Evolutionary conservation across 345 rosid species (phyloP).

Genomic region (Brassica rapa): DNA sequence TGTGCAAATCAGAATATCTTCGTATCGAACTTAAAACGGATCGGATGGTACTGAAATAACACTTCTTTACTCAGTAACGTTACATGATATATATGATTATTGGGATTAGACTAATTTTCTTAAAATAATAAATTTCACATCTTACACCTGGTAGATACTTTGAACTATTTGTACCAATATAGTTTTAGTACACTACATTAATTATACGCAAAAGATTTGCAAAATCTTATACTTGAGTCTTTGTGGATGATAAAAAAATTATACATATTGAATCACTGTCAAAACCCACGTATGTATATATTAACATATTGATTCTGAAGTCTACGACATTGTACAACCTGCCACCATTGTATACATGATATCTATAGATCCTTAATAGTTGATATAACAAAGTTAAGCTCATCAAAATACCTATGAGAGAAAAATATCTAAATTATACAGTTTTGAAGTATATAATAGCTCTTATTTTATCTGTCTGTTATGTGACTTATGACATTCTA

Average conservation of each 20-base stretch:
- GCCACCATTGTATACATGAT: neutral
- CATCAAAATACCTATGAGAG: neutral
- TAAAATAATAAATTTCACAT: neutral
- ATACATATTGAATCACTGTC: neutral
- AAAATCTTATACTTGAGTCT: neutral
- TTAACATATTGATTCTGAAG: neutral
- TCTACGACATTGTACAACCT: neutral
- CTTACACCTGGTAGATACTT: constrained; percentile 2
- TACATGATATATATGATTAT: neutral
- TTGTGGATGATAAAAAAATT: constrained; percentile 1
- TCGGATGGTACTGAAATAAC: neutral
- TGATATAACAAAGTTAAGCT: neutral
- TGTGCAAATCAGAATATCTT: neutral
- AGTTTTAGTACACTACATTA: neutral
- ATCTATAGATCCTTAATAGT: neutral
- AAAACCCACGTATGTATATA: neutral
- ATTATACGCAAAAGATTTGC: constrained; percentile 12
- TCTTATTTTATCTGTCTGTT: neutral
- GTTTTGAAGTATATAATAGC: neutral
- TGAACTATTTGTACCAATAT: constrained; percentile 15
- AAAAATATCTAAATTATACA: neutral
- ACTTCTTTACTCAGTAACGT: neutral
- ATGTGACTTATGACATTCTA: neutral
- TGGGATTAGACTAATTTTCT: neutral
- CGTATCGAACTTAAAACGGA: neutral